These are phyloP conservation scores for Zoysia japonica DNA, from an alignment of 176 grass and related monocot species.

Conservation along the genomic window DNA sequence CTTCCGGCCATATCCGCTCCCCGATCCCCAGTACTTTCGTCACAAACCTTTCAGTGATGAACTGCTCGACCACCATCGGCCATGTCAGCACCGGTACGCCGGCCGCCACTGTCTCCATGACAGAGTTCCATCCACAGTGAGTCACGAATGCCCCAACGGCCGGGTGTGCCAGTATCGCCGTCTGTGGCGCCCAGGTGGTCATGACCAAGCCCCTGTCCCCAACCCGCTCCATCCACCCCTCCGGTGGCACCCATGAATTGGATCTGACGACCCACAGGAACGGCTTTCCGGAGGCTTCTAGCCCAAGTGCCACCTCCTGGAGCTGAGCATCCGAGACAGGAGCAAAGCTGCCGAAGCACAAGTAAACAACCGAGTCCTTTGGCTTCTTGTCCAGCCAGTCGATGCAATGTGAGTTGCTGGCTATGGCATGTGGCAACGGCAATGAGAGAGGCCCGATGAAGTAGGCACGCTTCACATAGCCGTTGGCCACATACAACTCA, in stretches of 20 bases:
- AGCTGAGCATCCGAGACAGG: conserved; percentile 23
- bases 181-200: conserved; percentile 38
- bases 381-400: conserved; percentile 31
- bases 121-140: conserved; percentile 54
- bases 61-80: conserved; percentile 48
- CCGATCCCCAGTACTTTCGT: conserved; percentile 2
- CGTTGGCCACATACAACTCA: neutral
- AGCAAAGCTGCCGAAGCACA: conserved; percentile 47
- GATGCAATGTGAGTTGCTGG: neutral
- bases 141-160: conserved; percentile 38
- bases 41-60: conserved; percentile 34
- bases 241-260: neutral
- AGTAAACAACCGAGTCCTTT: conserved; percentile 14
- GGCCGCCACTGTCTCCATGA: conserved; percentile 26
- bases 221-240: conserved; percentile 18
- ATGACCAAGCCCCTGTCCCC: conserved; percentile 2
- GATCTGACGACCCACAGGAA: conserved; percentile 43
- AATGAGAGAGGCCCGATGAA: conserved; percentile 34
- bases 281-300: conserved; percentile 23
- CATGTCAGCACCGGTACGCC: conserved; percentile 55
- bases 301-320: conserved; percentile 31
- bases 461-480: neutral
- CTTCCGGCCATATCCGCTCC: neutral
- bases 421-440: neutral
- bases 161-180: conserved; percentile 5